Evolutionary conservation across 306 rosid genomes (phyloP), one percentile per base, ranked within the genome.

Genomic region (Castanea crenata): DNA sequence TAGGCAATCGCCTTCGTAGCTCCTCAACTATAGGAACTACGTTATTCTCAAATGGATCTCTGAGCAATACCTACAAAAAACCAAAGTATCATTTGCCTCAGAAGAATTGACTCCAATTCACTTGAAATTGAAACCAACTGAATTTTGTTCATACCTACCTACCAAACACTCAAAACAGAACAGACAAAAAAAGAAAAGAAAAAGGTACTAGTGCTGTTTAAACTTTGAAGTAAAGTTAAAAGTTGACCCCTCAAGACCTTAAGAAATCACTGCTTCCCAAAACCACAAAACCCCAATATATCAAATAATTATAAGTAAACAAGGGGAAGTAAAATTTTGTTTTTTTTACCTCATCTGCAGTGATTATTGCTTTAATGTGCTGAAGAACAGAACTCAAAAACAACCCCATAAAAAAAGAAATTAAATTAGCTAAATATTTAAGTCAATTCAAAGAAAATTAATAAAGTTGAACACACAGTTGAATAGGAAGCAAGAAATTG

Each of bases 321-420:
- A 15, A 71, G 20, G 16, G 18, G n/a, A 8, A 41, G 46, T 41
- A 41, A 11, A 41, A 8, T 41, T 41, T 41, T 41, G 46, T 7
- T 38, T 38, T 8, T 35, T 41, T 44, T 52, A 89, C 97, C 91
- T 92, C 96, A 35, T 91, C 89, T 6, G 96, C 96, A 6, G 97
- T 92, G 84, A 92, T 88, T 32, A 91, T 88, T 74, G 97, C 97
- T 85, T 92, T 91, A 51, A 92, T 92, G 81, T 92, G 97, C 97
- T 92, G 91, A 68, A 86, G 79, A 59, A 75, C 70, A 54, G 56
- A 65, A 61, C 27, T 72, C 63, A 35, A 75, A 74, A 62, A 12
- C n/a, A 79, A 19, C 16, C 31, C 49, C 55, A 27, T 68, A 67
- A 67, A 20, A 75, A 59, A 67, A 18, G 64, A 69, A 6, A 55